Evolutionary conservation across 2,329 filamentous ascomycete species (phyloP), one percentile per base, ranked within the genome.

Genomic region (Aureobasidium sp.): DNA sequence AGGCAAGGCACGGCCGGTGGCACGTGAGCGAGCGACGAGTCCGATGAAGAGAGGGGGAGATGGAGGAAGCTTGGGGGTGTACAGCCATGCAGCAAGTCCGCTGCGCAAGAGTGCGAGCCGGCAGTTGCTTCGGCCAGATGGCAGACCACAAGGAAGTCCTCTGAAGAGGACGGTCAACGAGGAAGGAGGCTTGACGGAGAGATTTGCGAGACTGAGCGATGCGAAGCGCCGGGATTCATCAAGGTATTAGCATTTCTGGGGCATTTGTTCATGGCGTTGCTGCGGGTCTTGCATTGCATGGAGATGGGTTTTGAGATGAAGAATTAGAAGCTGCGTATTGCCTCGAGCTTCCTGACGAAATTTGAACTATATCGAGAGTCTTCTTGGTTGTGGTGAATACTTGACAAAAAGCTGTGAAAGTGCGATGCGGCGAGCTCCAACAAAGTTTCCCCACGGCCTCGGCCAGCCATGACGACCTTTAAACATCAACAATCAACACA

Each of bases 11-110:
- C 63, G 62, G 75, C 67, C 57, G 70, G 63, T 69, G 71, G 15
- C 66, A 70, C 53, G 63, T 62, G 1, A 64, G 67, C 17, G 73
- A 77, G 69, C 41, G 2, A 8, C 47, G 15, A 51, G 44, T n/a
- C 37, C 12, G 12, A 14, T 48, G 12, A 48, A 36, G 11, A 44
- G 60, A 48, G 5, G 11, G 17, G 60, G 20, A 68, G 85, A 87
- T 70, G 91, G 91, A 17, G 91, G 92, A 2, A 93, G 83, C 70
- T 78, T 96, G 55, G 91, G 92, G 15, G 82, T 95, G 0, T 91
- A 87, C 73, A 87, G 83, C 6, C 90, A 96, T 72, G 86, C 86
- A 6, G 88, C 87, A 44, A 96, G 90, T 12, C 93, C 93, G 0
- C 74, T 97, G 14, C 88, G 91, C 69, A 96, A 96, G 72, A 82